Percentiles rank a stretch among this genome's conserved stretches.
These are phyloP conservation scores for Saccharomycopsis sp. DNA, from an alignment of 805 yeast species.

Conservation along the genomic window DNA sequence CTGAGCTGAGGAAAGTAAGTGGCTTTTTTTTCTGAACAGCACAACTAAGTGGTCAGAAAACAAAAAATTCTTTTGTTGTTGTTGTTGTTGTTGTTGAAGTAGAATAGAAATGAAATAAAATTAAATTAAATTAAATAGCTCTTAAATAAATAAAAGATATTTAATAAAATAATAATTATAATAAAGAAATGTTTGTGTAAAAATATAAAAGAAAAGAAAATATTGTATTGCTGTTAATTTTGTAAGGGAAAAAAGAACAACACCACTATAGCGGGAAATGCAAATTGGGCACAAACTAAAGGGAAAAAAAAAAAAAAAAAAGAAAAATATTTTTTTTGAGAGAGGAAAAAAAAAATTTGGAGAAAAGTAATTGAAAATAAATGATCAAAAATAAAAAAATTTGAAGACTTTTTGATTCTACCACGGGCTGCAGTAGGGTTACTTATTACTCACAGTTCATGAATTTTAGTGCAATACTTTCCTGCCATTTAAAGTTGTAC, in stretches of 20 bases:
- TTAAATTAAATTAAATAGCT: too few relatives aligned
- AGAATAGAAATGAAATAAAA: too few relatives aligned
- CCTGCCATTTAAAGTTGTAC: too few relatives aligned
- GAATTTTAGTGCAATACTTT: too few relatives aligned
- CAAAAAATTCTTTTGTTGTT: not conserved
- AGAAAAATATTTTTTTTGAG: too few relatives aligned
- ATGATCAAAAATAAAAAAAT: too few relatives aligned
- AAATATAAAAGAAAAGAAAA: not conserved
- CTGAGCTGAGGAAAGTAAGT: slow-evolving; percentile 1
- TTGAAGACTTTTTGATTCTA: too few relatives aligned
- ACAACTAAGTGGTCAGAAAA: slow-evolving; percentile 34
- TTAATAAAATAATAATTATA: not conserved
- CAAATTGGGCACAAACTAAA: not conserved
- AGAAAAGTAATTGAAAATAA: too few relatives aligned
- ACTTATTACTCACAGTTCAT: too few relatives aligned
- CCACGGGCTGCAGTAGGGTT: too few relatives aligned
- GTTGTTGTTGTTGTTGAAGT: not conserved
- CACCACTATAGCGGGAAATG: not conserved
- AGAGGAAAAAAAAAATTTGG: not conserved
- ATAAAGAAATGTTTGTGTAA: not conserved
- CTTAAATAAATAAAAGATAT: too few relatives aligned
- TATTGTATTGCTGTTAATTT: not conserved
- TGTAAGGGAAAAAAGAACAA: not conserved
- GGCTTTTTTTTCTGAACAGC: slow-evolving; percentile 27
- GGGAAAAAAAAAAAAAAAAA: not conserved